Evolutionary conservation across 2,329 filamentous ascomycete genomes (phyloP).

Genomic region (Lachnellula suecica): DNA sequence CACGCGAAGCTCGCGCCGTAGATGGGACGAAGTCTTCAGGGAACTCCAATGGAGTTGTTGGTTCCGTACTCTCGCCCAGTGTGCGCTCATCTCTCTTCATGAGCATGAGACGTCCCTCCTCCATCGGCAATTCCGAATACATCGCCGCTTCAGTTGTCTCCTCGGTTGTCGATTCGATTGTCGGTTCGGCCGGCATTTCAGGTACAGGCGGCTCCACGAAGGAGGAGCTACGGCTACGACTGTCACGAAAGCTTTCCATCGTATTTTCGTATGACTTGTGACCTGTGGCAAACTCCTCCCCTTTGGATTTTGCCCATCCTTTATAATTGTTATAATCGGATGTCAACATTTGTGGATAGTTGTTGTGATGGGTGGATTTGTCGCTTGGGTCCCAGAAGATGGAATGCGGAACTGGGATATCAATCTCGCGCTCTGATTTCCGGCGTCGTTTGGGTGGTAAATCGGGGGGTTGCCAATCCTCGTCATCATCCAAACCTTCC

Average conservation of each 20-base stretch:
- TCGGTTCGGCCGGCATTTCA: constrained; percentile 28
- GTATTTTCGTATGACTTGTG: constrained; percentile 43
- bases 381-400: constrained; percentile 58
- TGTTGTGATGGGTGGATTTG: constrained; percentile 55
- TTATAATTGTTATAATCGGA: constrained; percentile 56
- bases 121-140: no score
- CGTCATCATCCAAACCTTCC: constrained; percentile 23
- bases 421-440: constrained; percentile 56
- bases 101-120: constrained; percentile 21
- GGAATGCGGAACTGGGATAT: constrained; percentile 54
- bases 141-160: no score
- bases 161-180: no score
- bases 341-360: constrained; percentile 64
- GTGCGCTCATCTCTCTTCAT: constrained; percentile 31
- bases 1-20: constrained; percentile 13
- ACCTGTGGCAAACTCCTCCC: constrained; percentile 54
- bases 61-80: constrained; percentile 14
- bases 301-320: constrained; percentile 47
- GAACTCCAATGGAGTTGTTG: background rate
- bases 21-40: constrained; percentile 6
- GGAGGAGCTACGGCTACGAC: constrained; percentile 19
- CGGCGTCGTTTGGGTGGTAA: constrained; percentile 46
- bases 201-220: constrained; percentile 25
- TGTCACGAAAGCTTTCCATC: constrained; percentile 29
- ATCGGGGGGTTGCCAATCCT: constrained; percentile 24